Conservation (phyloP, 306 rosid genomes). For the Lablab purpureus region DNA sequence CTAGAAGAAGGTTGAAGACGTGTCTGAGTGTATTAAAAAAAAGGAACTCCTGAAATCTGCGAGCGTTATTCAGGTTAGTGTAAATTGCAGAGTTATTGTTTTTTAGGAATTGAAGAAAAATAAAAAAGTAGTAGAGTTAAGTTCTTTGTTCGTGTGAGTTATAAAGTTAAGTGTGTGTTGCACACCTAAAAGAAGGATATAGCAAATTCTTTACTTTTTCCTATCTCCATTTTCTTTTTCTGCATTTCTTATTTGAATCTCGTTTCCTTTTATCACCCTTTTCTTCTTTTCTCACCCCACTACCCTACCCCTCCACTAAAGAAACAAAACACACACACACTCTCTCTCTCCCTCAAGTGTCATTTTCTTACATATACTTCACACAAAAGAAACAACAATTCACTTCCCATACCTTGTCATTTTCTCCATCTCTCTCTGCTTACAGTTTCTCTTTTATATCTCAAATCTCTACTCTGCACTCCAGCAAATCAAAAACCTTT, state of each 20-base stretch:
- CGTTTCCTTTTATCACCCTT: slow-evolving; percentile 37
- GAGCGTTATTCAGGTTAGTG: no score
- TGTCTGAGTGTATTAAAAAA: no score
- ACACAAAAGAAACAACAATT: slow-evolving; percentile 93
- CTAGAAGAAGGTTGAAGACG: no score
- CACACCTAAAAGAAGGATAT: slow-evolving; percentile 20
- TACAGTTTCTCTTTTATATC: slow-evolving; percentile 56
- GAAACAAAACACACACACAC: slow-evolving; percentile 34
- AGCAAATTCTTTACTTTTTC: neutral
- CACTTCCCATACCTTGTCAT: slow-evolving; percentile 92
- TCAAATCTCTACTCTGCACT: slow-evolving; percentile 78
- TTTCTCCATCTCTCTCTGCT: slow-evolving; percentile 43
- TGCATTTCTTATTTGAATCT: slow-evolving; percentile 42
- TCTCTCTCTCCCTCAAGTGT: slow-evolving; percentile 71
- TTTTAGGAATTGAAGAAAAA: slow-evolving; percentile 37
- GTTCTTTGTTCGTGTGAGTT: slow-evolving; percentile 47
- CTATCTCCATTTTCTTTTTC: slow-evolving; percentile 43
- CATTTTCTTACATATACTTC: slow-evolving; percentile 98
- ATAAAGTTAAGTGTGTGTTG: slow-evolving; percentile 48
- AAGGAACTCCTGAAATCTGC: slow-evolving; percentile 44
- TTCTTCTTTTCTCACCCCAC: slow-evolving; percentile 55
- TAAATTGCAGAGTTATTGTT: slow-evolving; percentile 25
- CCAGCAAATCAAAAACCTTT: slow-evolving; percentile 63
- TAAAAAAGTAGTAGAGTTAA: slow-evolving; percentile 53
- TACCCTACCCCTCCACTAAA: slow-evolving; percentile 65